phyloP scores from a whole-genome alignment of 2,329 filamentous ascomycete species.

The Paecilomyces variotii region DNA sequence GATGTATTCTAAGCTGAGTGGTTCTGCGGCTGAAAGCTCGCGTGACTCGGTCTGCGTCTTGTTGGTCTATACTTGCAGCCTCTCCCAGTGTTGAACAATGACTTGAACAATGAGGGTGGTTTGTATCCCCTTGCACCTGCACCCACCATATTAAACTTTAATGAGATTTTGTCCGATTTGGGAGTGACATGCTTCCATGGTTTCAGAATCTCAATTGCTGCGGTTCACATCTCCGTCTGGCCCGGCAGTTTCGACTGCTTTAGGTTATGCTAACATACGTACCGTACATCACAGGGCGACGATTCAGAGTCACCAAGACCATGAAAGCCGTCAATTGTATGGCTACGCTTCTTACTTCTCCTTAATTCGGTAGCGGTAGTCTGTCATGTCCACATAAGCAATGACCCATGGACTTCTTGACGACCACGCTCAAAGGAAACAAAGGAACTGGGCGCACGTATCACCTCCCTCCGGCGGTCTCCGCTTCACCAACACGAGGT shows the following conservation, averaged over 20 bases:
- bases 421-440: neutral
- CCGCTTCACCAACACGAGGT: neutral
- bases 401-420: neutral
- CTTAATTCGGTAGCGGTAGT: neutral
- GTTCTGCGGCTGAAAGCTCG: neutral
- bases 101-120: neutral
- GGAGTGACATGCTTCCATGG: neutral
- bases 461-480: neutral
- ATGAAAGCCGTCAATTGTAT: neutral
- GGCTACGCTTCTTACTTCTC: neutral
- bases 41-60: neutral
- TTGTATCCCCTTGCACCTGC: neutral
- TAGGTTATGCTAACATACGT: neutral
- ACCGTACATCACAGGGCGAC: neutral
- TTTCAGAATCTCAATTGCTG: neutral
- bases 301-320: neutral
- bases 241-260: neutral
- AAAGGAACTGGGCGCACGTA: neutral
- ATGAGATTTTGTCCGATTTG: neutral
- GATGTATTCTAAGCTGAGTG: neutral
- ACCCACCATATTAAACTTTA: neutral
- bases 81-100: neutral
- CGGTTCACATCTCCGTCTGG: neutral
- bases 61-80: neutral
- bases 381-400: neutral